A percentile compares a stretch with the other conserved stretches of the same genome.
phyloP scores from a whole-genome alignment of 2,329 filamentous ascomycete species.

The Dactylellina leptospora region DNA sequence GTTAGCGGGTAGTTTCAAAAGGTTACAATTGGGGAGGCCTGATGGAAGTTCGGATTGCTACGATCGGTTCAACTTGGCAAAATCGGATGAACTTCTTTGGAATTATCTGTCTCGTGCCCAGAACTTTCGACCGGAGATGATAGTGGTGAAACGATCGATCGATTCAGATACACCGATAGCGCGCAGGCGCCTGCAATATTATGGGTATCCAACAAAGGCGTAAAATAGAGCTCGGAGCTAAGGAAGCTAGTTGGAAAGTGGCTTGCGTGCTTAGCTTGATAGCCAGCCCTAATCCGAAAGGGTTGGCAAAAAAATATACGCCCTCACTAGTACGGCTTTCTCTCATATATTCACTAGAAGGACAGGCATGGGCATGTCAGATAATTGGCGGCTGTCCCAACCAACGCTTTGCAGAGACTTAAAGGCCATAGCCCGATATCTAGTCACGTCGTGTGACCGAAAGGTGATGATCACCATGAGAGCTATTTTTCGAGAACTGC shows the following conservation, averaged over 20 bases:
- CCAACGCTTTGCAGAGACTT: neutral
- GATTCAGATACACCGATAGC: conserved; percentile 12
- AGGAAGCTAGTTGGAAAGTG: too few species aligned
- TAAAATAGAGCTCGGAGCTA: too few species aligned
- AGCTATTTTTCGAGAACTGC: conserved; percentile 12
- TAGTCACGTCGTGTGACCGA: conserved; percentile 31
- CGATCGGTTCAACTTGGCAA: conserved; percentile 16
- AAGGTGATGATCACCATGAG: conserved; percentile 19
- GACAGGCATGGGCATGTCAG: too few species aligned
- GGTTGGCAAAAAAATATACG: too few species aligned
- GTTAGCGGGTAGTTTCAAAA: conserved; percentile 3
- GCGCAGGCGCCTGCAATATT: too few species aligned
- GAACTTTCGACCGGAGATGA: neutral
- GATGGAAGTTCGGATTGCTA: neutral
- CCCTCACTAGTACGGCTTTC: too few species aligned
- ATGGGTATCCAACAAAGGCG: too few species aligned
- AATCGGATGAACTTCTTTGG: neutral
- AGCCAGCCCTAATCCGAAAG: too few species aligned
- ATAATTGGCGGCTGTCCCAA: too few species aligned
- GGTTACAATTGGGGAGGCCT: neutral
- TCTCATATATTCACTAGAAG: too few species aligned
- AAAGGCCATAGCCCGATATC: conserved; percentile 18
- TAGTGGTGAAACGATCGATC: conserved; percentile 19
- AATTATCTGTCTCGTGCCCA: neutral
- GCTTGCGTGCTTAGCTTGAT: too few species aligned